Conservation (phyloP, 371 early-diverging fungal genomes). For the Mortierella sp. region DNA sequence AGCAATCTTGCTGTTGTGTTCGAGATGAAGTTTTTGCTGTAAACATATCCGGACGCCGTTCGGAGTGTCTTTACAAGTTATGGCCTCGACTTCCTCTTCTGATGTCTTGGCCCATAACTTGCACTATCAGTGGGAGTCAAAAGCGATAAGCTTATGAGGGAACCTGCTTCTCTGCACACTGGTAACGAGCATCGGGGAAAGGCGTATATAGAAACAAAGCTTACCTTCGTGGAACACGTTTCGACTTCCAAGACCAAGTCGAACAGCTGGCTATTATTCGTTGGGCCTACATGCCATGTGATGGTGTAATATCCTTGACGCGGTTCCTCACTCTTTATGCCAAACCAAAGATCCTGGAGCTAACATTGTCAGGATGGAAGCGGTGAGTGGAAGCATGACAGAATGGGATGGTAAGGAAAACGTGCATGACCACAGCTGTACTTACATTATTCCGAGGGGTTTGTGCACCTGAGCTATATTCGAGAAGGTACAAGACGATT, state of each 20-base stretch:
- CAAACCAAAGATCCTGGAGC: no score
- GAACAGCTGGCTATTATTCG: slow-evolving; percentile 4
- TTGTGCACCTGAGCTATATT: no score
- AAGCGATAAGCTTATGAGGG: no score
- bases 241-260: slow-evolving; percentile 17
- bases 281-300: slow-evolving; percentile 14
- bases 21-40: slow-evolving; percentile 23
- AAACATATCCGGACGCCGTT: slow-evolving; percentile 7
- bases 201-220: background rate
- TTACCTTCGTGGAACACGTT: slow-evolving; percentile 12
- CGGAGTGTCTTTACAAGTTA: slow-evolving; percentile 9
- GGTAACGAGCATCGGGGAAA: background rate
- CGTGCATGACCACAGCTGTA: no score
- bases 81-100: slow-evolving; percentile 11
- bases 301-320: slow-evolving; percentile 20
- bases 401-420: no score
- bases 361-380: no score
- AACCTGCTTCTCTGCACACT: background rate
- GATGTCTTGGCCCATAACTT: slow-evolving; percentile 23
- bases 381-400: no score
- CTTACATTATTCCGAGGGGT: no score
- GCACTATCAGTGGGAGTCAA: slow-evolving; percentile 1
- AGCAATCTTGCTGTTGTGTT: slow-evolving; percentile 4
- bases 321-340: no score
- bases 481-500: no score